phyloP scores from a whole-genome alignment of 2,329 filamentous ascomycete species.

The Bipolaris sorokiniana region DNA sequence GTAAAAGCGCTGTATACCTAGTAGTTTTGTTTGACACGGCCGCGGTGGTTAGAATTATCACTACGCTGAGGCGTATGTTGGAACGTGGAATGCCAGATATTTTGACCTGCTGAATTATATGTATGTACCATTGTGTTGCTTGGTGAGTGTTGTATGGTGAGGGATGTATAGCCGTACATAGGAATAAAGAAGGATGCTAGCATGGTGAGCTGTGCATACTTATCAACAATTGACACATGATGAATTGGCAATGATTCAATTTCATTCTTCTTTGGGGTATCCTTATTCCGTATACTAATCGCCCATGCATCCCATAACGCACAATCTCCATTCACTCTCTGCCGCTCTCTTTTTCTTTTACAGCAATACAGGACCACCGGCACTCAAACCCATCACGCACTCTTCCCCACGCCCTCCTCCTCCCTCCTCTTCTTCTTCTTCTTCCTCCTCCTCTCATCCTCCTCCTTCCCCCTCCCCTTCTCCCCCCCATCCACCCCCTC shows the following conservation, averaged over 20 bases:
- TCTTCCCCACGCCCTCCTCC: slow-evolving; percentile 23
- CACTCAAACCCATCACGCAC: slow-evolving; percentile 13
- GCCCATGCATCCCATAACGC: too few species aligned
- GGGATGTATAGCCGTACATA: too few species aligned
- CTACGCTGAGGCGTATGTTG: not conserved
- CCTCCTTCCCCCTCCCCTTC: slow-evolving; percentile 9
- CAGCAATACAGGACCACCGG: too few species aligned
- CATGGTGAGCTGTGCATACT: not conserved
- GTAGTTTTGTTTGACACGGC: not conserved
- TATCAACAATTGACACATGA: too few species aligned
- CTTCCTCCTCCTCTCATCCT: slow-evolving; percentile 17
- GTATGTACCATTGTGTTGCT: too few species aligned
- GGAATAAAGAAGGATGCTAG: too few species aligned
- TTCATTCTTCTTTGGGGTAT: too few species aligned
- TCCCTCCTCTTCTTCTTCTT: slow-evolving; percentile 29
- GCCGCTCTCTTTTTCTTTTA: too few species aligned
- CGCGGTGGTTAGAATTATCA: not conserved
- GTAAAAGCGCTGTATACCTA: not conserved
- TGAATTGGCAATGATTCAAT: too few species aligned
- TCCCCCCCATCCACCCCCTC: slow-evolving; percentile 21
- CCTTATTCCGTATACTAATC: too few species aligned
- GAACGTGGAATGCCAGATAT: not conserved
- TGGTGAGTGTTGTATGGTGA: too few species aligned
- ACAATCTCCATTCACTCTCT: too few species aligned
- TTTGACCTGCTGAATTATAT: not conserved